Conservation (phyloP, 495 filamentous ascomycete species). For the Neurospora sp. region DNA sequence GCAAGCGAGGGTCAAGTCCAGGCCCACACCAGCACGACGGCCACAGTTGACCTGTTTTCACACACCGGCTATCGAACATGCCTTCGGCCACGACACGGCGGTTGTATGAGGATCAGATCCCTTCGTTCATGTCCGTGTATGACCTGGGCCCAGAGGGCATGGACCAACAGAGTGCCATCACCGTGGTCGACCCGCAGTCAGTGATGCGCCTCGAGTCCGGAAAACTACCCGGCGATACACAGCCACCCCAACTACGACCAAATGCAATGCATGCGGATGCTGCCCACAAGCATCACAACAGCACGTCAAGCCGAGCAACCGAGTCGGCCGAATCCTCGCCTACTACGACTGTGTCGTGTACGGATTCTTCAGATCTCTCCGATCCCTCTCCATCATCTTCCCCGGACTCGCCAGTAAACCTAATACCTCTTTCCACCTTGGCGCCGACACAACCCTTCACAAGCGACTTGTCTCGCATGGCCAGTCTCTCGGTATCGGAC, state of each 20-base stretch:
- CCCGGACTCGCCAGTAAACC: conserved; percentile 69
- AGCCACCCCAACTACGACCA: conserved; percentile 25
- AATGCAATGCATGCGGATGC: conserved; percentile 24
- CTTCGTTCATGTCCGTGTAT: conserved; percentile 64
- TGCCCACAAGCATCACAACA: conserved; percentile 49
- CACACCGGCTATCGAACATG: conserved; percentile 28
- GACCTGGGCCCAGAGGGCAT: conserved; percentile 38
- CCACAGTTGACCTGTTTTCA: conserved; percentile 1
- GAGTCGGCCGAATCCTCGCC: conserved; percentile 91
- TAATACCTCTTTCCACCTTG: conserved; percentile 48
- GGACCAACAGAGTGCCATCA: conserved; percentile 34
- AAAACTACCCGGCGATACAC: conserved; percentile 15
- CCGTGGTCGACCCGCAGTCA: conserved; percentile 31
- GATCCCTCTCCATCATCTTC: conserved; percentile 87
- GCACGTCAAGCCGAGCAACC: conserved; percentile 68
- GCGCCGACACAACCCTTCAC: conserved; percentile 30
- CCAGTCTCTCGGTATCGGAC: conserved; percentile 31
- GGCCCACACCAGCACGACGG: background rate
- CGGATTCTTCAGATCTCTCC: conserved; percentile 78
- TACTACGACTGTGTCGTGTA: conserved; percentile 88
- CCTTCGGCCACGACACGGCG: conserved; percentile 42
- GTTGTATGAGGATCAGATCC: conserved; percentile 55
- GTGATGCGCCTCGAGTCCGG: conserved; percentile 30
- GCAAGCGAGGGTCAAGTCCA: conserved; percentile 5
- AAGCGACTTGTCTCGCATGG: conserved; percentile 32